A percentile compares a stretch with the other conserved stretches of the same genome.
Conservation (phyloP, 83 land plant species). For the Isoetes engelmannii region DNA sequence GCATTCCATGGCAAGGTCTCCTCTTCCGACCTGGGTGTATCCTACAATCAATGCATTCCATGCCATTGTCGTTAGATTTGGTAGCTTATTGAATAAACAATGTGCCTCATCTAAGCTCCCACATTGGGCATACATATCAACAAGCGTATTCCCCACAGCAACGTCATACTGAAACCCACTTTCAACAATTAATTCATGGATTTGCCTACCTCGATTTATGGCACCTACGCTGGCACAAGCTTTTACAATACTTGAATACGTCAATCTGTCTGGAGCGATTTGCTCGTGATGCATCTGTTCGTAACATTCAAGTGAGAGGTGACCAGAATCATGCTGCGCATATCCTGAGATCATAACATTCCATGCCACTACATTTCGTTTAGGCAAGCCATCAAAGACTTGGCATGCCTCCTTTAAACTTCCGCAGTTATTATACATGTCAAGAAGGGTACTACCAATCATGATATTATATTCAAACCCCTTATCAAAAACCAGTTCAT, state of each 20-base stretch:
- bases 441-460: background rate
- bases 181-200: background rate
- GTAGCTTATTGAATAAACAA: background rate
- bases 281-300: background rate
- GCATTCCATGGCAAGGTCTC: background rate
- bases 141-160: background rate
- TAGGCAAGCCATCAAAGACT: background rate
- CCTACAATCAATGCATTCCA: conserved; percentile 1
- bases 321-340: background rate
- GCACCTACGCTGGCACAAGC: background rate
- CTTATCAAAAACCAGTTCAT: background rate
- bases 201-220: background rate
- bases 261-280: background rate
- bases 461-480: background rate
- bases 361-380: background rate
- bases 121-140: conserved; percentile 4
- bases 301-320: background rate
- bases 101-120: background rate
- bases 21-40: background rate
- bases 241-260: background rate
- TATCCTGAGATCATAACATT: background rate
- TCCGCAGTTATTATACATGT: background rate
- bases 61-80: background rate
- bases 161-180: background rate
- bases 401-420: background rate